phyloP scores from a whole-genome alignment of 1,284 basidiomycete genomes.

The Cryptococcus jaspeensis region DNA sequence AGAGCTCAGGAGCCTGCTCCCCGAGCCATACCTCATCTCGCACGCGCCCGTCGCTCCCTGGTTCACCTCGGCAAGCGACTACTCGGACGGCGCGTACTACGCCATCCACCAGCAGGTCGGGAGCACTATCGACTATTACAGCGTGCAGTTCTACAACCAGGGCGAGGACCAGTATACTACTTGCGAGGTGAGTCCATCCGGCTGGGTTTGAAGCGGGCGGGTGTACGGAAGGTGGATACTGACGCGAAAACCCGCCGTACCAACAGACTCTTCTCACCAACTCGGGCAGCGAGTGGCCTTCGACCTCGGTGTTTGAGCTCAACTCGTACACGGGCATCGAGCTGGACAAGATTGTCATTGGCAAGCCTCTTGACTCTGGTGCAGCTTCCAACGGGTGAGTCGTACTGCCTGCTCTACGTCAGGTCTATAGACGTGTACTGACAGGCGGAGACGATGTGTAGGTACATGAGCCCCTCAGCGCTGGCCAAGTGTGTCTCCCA shows the following conservation, averaged over 20 bases:
- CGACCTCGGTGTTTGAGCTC: conserved; percentile 45
- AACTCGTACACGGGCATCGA: conserved; percentile 40
- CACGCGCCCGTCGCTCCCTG: conserved; percentile 49
- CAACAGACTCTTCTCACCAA: conserved; percentile 36
- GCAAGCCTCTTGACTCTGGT: conserved; percentile 42
- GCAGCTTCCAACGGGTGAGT: conserved; percentile 35
- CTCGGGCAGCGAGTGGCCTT: conserved; percentile 34
- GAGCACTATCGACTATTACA: conserved; percentile 43
- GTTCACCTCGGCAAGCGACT: conserved; percentile 38
- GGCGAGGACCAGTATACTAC: conserved; percentile 33
- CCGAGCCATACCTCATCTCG: conserved; percentile 45
- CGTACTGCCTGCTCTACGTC: not conserved
- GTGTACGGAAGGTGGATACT: not conserved
- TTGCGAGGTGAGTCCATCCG: conserved; percentile 25
- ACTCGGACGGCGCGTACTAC: conserved; percentile 44
- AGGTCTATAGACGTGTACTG: not conserved
- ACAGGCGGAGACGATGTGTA: conserved; percentile 1
- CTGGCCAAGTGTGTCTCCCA: conserved; percentile 36
- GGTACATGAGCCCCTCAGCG: conserved; percentile 33
- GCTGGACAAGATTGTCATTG: conserved; percentile 48
- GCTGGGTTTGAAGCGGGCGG: not conserved
- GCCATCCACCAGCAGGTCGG: conserved; percentile 41
- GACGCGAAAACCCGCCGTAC: not conserved
- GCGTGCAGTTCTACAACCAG: conserved; percentile 53
- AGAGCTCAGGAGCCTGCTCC: conserved; percentile 41